phyloP scores from a whole-genome alignment of 495 filamentous ascomycete species.

The Penicillium crystallinum region DNA sequence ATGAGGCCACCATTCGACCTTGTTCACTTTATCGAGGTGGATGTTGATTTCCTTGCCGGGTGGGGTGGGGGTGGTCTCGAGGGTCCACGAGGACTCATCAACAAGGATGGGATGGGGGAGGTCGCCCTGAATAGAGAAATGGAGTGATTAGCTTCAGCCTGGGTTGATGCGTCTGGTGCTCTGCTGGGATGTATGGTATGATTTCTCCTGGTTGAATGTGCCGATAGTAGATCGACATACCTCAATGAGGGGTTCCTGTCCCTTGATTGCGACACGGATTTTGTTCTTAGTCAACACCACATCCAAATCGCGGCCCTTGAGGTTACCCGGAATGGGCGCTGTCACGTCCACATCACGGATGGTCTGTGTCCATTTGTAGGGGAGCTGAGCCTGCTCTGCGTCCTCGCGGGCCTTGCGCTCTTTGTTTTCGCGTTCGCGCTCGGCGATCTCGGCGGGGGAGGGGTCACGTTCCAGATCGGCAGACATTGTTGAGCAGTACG shows the following conservation, averaged over 20 bases:
- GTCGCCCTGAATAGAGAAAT: slow-evolving; percentile 57
- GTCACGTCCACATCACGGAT: slow-evolving; percentile 86
- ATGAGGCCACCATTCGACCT: slow-evolving; percentile 97
- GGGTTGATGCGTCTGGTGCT: background rate
- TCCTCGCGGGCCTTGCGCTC: slow-evolving; percentile 71
- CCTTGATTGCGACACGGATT: slow-evolving; percentile 80
- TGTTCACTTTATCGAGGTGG: slow-evolving; percentile 94
- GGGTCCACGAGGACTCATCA: slow-evolving; percentile 93
- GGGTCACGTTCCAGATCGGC: slow-evolving; percentile 36
- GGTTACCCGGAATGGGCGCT: slow-evolving; percentile 66
- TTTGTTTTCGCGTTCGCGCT: slow-evolving; percentile 52
- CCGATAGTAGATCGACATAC: slow-evolving; percentile 45
- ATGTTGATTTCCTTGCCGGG: slow-evolving; percentile 72
- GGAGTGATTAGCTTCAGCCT: background rate
- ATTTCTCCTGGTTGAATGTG: background rate
- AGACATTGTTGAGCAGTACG: slow-evolving; percentile 19
- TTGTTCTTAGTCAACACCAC: slow-evolving; percentile 77
- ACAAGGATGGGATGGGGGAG: slow-evolving; percentile 72
- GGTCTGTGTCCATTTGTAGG: slow-evolving; percentile 97
- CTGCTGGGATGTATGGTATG: background rate
- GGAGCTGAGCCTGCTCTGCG: slow-evolving; percentile 83
- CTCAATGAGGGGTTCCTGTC: slow-evolving; percentile 78
- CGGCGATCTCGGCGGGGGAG: slow-evolving; percentile 47
- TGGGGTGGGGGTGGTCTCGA: slow-evolving; percentile 58
- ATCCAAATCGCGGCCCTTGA: slow-evolving; percentile 79